Percentiles rank a stretch among this genome's conserved stretches.
Conservation (phyloP, 441 rosid species). For the Erysimum cheiri region DNA sequence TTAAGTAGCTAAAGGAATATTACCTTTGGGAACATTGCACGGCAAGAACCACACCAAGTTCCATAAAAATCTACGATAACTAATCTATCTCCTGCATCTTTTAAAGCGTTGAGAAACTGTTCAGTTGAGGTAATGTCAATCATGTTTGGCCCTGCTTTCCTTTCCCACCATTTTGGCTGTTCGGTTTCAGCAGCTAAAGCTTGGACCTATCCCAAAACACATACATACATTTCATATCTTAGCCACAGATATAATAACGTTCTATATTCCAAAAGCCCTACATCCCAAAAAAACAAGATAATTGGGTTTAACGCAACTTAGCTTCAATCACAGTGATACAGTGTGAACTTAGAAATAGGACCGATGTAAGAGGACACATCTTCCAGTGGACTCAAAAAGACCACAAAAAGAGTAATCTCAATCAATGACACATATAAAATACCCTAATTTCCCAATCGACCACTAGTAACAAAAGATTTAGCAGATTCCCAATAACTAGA, state of each 20-base stretch:
- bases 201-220: constrained; percentile 55
- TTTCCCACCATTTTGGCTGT: constrained; percentile 98
- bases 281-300: not conserved
- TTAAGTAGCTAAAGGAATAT: not conserved
- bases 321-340: not conserved
- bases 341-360: not conserved
- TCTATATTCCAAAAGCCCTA: not conserved
- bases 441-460: constrained; percentile 26
- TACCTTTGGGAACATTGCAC: constrained; percentile 91
- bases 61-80: constrained; percentile 95
- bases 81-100: constrained; percentile 80
- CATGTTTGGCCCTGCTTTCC: constrained; percentile 83
- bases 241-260: not conserved
- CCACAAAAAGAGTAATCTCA: constrained; percentile 7
- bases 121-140: constrained; percentile 81
- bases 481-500: not conserved
- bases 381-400: not conserved
- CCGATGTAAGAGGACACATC: constrained; percentile 9
- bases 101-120: constrained; percentile 74
- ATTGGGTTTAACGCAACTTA: not conserved
- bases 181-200: constrained; percentile 70
- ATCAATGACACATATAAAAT: not conserved
- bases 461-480: constrained; percentile 12
- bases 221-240: not conserved
- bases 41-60: constrained; percentile 97